A percentile compares a stretch with the other conserved stretches of the same genome.
These are phyloP conservation scores for Corymbia maculata DNA, from an alignment of 345 rosid species.

Conservation along the genomic window DNA sequence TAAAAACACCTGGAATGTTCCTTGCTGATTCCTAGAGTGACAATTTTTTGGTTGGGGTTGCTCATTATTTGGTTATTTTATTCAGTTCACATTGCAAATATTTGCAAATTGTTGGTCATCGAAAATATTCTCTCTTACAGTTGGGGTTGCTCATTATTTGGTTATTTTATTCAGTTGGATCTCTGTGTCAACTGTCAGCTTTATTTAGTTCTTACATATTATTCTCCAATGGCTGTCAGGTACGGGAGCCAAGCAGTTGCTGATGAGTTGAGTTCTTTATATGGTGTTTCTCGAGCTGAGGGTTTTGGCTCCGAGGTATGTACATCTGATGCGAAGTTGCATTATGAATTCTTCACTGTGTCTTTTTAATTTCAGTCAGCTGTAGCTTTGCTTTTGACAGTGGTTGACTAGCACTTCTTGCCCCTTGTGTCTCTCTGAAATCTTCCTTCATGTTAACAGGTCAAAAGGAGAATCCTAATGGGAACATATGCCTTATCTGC, in stretches of 20 bases:
- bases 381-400: not conserved
- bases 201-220: not conserved
- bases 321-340: not conserved
- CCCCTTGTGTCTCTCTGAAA: not conserved
- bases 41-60: not conserved
- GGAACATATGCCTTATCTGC: constrained; percentile 95
- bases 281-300: constrained; percentile 67
- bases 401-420: not conserved
- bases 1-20: not conserved
- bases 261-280: constrained; percentile 64
- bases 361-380: not conserved
- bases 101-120: not conserved
- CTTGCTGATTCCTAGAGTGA: not conserved
- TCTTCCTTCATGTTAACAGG: constrained; percentile 23
- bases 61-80: not conserved
- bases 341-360: not conserved
- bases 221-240: constrained; percentile 17
- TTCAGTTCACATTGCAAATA: not conserved
- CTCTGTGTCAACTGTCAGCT: not conserved
- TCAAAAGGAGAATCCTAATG: constrained; percentile 93
- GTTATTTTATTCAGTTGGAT: not conserved
- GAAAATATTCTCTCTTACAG: not conserved
- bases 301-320: constrained; percentile 86
- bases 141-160: not conserved
- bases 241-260: constrained; percentile 75